Evolutionary conservation across 2,329 filamentous ascomycete species (phyloP), one percentile per base, ranked within the genome.

Genomic region (Paecilomyces formosus): DNA sequence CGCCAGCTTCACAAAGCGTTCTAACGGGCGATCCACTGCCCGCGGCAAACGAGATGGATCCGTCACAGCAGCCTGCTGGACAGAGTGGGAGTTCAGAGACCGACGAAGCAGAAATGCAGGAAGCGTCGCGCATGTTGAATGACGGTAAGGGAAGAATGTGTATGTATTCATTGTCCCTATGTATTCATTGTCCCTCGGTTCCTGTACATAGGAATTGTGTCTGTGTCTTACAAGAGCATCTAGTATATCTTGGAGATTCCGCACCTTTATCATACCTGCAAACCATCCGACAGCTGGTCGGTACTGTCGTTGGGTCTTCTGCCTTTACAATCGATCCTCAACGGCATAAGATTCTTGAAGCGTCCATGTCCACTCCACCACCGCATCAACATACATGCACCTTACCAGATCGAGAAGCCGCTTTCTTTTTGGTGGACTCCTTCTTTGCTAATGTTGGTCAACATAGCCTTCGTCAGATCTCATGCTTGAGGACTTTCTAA

Each of bases 51-150:
- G 53, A 51, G 11, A 28, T 56, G 21, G 49, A 54, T 39, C 31
- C 54, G 11, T 13, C 18, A 30, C 30, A 39, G 9, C 51, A 54
- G 45, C 56, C 53, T 28, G 52, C 49, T 26, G 56, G 58, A 5
- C 53, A 54, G 53, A 49, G 35, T 30, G 58, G 55, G 24, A 58
- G 54, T 18, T 33, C 54, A 12, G 63, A 63, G 54, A 60, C 60
- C 8, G 61, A 64, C 53, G 63, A 65, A 56, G 63, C 62, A 11
- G 63, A 64, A 26, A 55, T 59, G 15, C 62, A 62, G 65, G 84
- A 87, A 76, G 78, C 85, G 12, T 83, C 87, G 75, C 87, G 84
- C 64, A 79, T 86, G 66, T 78, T 88, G 62, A 85, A 88, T 66
- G 82, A 84, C 22, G 86, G 83, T 63, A 81, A 86, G 71, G 84